Percentiles rank a stretch among this genome's conserved stretches.
phyloP scores from a whole-genome alignment of 352 stramenopile species.

The Phytophthora quininea region DNA sequence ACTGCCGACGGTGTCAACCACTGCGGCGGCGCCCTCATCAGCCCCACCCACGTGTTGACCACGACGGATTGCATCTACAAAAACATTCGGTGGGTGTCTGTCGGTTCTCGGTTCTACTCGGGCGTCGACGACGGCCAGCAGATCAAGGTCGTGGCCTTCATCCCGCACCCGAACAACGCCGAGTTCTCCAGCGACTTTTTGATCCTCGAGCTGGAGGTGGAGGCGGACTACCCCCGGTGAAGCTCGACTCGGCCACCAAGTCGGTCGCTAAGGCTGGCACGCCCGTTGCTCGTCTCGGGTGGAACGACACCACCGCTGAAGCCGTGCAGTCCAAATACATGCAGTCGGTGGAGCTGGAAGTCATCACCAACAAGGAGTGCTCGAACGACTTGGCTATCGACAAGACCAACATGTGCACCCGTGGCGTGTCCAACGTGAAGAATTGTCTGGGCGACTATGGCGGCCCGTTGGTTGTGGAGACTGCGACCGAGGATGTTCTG shows the following conservation, averaged over 20 bases:
- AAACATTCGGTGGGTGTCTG: slow-evolving; percentile 49
- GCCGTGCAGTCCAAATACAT: slow-evolving; percentile 47
- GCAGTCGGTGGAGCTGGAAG: slow-evolving; percentile 46
- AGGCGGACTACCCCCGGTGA: slow-evolving; percentile 37
- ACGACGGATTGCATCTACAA: slow-evolving; percentile 48
- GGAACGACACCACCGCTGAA: slow-evolving; percentile 43
- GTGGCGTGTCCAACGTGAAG: slow-evolving; percentile 40
- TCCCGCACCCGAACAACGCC: slow-evolving; percentile 47
- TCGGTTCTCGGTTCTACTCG: slow-evolving; percentile 54
- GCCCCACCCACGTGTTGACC: slow-evolving; percentile 42
- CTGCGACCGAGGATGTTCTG: slow-evolving; percentile 35
- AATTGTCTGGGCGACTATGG: slow-evolving; percentile 71
- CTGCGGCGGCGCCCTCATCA: slow-evolving; percentile 49
- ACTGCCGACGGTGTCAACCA: slow-evolving; percentile 35
- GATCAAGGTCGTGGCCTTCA: slow-evolving; percentile 49
- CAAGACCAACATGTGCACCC: slow-evolving; percentile 57
- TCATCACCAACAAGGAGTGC: slow-evolving; percentile 49
- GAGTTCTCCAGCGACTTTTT: slow-evolving; percentile 53
- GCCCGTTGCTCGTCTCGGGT: slow-evolving; percentile 42
- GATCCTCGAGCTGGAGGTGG: slow-evolving; percentile 51
- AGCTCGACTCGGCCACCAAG: slow-evolving; percentile 31
- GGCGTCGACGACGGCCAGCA: slow-evolving; percentile 47
- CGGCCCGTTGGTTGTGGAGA: slow-evolving; percentile 45
- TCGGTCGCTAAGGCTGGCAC: slow-evolving; percentile 40
- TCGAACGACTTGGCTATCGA: slow-evolving; percentile 36